A percentile compares a stretch with the other conserved stretches of the same genome.
Evolutionary conservation across 2,329 filamentous ascomycete species (phyloP).

Genomic region (Bisporella sp.): DNA sequence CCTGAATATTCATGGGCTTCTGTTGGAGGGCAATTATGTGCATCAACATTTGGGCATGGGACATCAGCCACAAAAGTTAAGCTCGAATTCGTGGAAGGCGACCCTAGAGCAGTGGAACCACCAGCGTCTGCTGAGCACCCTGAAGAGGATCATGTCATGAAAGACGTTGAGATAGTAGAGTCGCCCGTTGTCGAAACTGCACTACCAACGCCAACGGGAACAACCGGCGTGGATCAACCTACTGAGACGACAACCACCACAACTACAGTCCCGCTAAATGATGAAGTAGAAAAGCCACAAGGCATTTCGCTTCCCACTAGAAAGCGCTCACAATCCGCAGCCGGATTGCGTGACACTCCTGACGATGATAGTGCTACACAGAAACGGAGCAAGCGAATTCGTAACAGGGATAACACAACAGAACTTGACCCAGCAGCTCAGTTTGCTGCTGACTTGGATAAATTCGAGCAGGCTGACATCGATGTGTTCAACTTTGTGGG

Average conservation of each 20-base stretch:
- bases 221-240: slow-evolving; percentile 13
- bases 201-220: slow-evolving; percentile 12
- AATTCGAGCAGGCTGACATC: slow-evolving; percentile 21
- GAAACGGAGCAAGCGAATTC: slow-evolving; percentile 59
- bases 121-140: not conserved
- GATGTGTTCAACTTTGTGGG: slow-evolving; percentile 24
- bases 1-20: slow-evolving; percentile 20
- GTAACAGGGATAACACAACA: slow-evolving; percentile 48
- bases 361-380: slow-evolving; percentile 52
- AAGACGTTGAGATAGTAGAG: slow-evolving; percentile 16
- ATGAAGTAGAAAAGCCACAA: slow-evolving; percentile 2
- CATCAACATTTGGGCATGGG: slow-evolving; percentile 10
- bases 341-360: slow-evolving; percentile 46
- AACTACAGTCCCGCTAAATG: slow-evolving; percentile 15
- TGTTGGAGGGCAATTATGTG: slow-evolving; percentile 20
- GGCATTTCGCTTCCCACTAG: slow-evolving; percentile 31
- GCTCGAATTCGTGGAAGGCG: slow-evolving; percentile 15
- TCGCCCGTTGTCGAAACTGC: slow-evolving; percentile 16
- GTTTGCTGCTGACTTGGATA: slow-evolving; percentile 46
- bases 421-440: slow-evolving; percentile 43
- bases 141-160: slow-evolving; percentile 19
- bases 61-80: slow-evolving; percentile 13
- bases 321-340: slow-evolving; percentile 56
- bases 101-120: slow-evolving; percentile 5
- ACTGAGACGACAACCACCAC: slow-evolving; percentile 15